phyloP scores from a whole-genome alignment of 352 stramenopile genomes.

The Phytophthora multivora region DNA sequence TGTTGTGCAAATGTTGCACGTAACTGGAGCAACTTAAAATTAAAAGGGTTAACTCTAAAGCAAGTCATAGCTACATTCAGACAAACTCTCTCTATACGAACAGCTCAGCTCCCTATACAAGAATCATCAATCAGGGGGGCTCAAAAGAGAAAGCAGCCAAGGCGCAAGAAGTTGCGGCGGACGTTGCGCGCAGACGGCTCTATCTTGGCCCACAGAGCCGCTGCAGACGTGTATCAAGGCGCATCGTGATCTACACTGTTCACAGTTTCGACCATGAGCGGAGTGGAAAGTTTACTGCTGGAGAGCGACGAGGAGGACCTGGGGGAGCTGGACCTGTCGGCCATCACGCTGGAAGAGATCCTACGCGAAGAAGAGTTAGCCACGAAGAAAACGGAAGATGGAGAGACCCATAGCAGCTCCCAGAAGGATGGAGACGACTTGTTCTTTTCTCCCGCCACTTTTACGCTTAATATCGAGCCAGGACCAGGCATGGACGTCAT shows the following conservation, averaged over 20 bases:
- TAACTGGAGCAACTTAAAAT: neutral
- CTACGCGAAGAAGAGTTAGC: slow-evolving; percentile 70
- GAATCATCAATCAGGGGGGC: slow-evolving; percentile 10
- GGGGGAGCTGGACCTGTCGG: slow-evolving; percentile 61
- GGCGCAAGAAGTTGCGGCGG: neutral
- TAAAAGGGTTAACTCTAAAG: neutral
- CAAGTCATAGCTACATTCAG: slow-evolving; percentile 7
- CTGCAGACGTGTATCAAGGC: neutral
- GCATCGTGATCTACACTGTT: slow-evolving; percentile 1
- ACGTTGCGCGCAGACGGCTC: neutral
- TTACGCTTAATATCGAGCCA: slow-evolving; percentile 63
- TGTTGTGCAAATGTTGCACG: neutral
- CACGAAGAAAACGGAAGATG: slow-evolving; percentile 31
- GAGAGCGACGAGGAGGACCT: slow-evolving; percentile 78
- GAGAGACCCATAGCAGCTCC: slow-evolving; percentile 2
- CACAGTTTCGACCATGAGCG: slow-evolving; percentile 38
- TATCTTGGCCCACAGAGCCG: slow-evolving; percentile 7
- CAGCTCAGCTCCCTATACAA: slow-evolving; percentile 23
- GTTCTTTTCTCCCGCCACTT: slow-evolving; percentile 77
- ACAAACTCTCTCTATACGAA: slow-evolving; percentile 15
- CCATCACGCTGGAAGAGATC: slow-evolving; percentile 79
- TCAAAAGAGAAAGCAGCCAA: slow-evolving; percentile 28
- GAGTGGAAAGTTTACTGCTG: slow-evolving; percentile 60
- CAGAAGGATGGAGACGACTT: slow-evolving; percentile 52
- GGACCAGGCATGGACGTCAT: slow-evolving; percentile 76